Percentiles rank a stretch among this genome's conserved stretches.
phyloP scores from a whole-genome alignment of 225 moss, liverwort and hornwort genomes.

The Physcomitrellopsis africana region DNA sequence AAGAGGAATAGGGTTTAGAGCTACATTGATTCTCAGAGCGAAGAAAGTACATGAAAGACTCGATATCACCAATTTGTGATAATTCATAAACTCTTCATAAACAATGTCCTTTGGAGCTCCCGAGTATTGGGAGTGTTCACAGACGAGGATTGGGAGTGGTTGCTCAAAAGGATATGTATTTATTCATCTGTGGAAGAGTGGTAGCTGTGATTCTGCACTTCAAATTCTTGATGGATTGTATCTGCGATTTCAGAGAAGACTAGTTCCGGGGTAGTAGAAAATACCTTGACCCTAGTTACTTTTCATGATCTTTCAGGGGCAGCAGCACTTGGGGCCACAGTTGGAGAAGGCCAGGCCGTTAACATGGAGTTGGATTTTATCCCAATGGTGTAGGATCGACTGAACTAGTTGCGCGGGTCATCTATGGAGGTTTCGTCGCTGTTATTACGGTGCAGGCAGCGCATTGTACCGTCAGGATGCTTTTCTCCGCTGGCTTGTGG shows the following conservation, averaged over 20 bases:
- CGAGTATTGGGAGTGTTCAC: not conserved
- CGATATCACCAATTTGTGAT: too few relatives aligned
- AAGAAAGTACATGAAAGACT: not conserved
- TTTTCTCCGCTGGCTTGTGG: constrained; percentile 25
- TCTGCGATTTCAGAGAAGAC: not conserved
- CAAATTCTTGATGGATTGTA: not conserved
- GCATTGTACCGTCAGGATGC: constrained; percentile 27
- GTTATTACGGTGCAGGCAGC: constrained; percentile 24
- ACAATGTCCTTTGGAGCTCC: too few relatives aligned
- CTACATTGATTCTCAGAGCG: not conserved
- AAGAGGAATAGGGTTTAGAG: not conserved
- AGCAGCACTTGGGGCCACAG: not conserved
- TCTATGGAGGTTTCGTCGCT: constrained; percentile 2
- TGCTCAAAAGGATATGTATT: not conserved
- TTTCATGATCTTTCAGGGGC: not conserved
- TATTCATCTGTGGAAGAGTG: not conserved
- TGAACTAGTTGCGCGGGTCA: constrained; percentile 1
- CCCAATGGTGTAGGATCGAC: not conserved
- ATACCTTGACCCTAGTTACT: not conserved
- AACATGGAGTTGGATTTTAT: not conserved
- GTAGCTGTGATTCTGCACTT: not conserved
- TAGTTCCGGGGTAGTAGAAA: not conserved
- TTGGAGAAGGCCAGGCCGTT: not conserved
- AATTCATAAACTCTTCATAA: too few relatives aligned
- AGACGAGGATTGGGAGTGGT: not conserved